A percentile compares a stretch with the other conserved stretches of the same genome.
phyloP scores from a whole-genome alignment of 2,329 filamentous ascomycete species.

The Chrysoporthe deuterocubensis region DNA sequence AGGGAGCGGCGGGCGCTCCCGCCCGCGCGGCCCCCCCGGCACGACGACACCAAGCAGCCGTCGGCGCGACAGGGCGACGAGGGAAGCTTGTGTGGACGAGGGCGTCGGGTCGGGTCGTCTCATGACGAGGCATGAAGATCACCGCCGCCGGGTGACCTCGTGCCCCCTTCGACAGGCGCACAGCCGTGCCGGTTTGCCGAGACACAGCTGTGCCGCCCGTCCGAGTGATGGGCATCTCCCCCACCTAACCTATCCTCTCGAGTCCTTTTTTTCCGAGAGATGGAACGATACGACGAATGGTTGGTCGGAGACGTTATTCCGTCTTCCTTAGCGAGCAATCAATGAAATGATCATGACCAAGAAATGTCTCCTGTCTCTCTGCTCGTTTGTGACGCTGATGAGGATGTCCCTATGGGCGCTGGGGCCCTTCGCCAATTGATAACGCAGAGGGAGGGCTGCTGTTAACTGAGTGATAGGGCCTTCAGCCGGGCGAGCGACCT shows the following conservation, averaged over 20 bases:
- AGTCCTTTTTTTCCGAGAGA: background rate
- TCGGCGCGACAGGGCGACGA: background rate
- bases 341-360: conserved; percentile 9
- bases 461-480: no score
- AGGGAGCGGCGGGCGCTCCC: background rate
- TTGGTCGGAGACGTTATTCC: background rate
- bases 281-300: background rate
- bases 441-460: no score
- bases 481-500: no score
- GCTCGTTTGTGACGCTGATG: background rate
- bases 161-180: background rate
- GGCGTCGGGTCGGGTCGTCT: background rate
- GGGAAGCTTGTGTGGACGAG: background rate
- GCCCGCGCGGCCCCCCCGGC: no score
- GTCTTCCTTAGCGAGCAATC: background rate
- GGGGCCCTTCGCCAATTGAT: no score
- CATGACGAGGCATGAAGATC: conserved; percentile 13
- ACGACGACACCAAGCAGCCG: background rate
- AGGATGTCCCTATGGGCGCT: no score
- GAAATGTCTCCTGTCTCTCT: background rate
- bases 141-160: background rate
- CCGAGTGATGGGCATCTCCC: background rate
- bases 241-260: background rate
- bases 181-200: background rate
- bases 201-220: background rate